These are phyloP conservation scores for Blastobotrys capitulatus DNA, from an alignment of 1,139 yeast genomes.

Conservation along the genomic window DNA sequence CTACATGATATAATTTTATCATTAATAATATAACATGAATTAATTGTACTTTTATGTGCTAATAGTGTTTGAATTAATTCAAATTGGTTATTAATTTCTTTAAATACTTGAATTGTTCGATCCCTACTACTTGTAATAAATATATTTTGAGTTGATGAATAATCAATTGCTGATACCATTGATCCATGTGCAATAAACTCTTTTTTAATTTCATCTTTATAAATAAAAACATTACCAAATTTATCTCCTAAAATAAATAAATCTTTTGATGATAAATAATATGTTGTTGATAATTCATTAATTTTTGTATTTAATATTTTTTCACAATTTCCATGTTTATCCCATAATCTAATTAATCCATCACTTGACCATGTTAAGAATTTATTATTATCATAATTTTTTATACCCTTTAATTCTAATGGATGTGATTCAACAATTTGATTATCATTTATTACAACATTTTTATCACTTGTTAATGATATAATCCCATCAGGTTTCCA, in stretches of 20 bases:
- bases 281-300: constrained; percentile 17
- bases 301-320: constrained; percentile 5
- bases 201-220: constrained; percentile 1
- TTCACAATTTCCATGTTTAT: constrained; percentile 17
- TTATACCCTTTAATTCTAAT: constrained; percentile 18
- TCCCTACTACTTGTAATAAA: constrained; percentile 45
- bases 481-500: background rate
- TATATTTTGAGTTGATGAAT: constrained; percentile 10
- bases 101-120: constrained; percentile 54
- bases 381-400: constrained; percentile 13
- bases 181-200: constrained; percentile 28
- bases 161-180: constrained; percentile 25
- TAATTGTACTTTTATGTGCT: constrained; percentile 51
- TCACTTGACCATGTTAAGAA: constrained; percentile 29
- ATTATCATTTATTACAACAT: background rate
- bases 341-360: constrained; percentile 24
- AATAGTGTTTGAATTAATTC: constrained; percentile 51
- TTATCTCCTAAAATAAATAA: constrained; percentile 21
- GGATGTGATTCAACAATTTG: constrained; percentile 13
- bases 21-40: constrained; percentile 34
- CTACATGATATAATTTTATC: constrained; percentile 47
- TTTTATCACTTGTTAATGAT: constrained; percentile 5
- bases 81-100: constrained; percentile 25
- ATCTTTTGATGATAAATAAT: constrained; percentile 8
- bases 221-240: constrained; percentile 19